Evolutionary conservation across 2,329 filamentous ascomycete species (phyloP).

Genomic region (Apiospora marii): DNA sequence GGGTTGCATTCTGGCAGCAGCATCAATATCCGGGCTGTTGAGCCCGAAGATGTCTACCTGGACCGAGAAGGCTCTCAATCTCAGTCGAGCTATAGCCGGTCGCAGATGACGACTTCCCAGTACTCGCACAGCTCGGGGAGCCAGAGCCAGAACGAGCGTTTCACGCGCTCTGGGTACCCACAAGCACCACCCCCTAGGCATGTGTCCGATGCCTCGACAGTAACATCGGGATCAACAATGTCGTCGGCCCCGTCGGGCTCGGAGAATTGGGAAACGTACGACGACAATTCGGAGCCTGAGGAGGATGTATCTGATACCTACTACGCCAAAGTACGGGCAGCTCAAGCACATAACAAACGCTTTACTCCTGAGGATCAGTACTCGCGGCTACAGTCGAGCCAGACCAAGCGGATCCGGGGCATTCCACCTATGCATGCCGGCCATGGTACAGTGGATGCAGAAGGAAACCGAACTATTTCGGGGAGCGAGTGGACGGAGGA

Average conservation of each 20-base stretch:
- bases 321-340: conserved; percentile 77
- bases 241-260: conserved; percentile 74
- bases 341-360: conserved; percentile 72
- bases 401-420: conserved; percentile 62
- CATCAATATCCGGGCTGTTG: conserved; percentile 63
- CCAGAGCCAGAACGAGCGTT: conserved; percentile 47
- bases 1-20: conserved; percentile 60
- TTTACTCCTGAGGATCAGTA: conserved; percentile 59
- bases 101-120: conserved; percentile 44
- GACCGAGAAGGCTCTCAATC: conserved; percentile 56
- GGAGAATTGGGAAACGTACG: conserved; percentile 98
- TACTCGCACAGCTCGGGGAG: conserved; percentile 50
- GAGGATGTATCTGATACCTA: conserved; percentile 80
- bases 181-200: conserved; percentile 63
- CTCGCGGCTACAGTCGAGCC: conserved; percentile 48
- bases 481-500: conserved; percentile 74
- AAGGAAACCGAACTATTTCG: conserved; percentile 69
- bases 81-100: conserved; percentile 35
- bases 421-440: conserved; percentile 60
- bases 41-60: conserved; percentile 88
- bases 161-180: conserved; percentile 47
- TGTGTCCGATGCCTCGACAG: conserved; percentile 71
- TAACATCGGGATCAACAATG: conserved; percentile 41
- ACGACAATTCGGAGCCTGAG: conserved; percentile 81
- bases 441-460: conserved; percentile 60